These are phyloP conservation scores for Penicillium antarcticum DNA, from an alignment of 495 filamentous ascomycete species.

Conservation along the genomic window DNA sequence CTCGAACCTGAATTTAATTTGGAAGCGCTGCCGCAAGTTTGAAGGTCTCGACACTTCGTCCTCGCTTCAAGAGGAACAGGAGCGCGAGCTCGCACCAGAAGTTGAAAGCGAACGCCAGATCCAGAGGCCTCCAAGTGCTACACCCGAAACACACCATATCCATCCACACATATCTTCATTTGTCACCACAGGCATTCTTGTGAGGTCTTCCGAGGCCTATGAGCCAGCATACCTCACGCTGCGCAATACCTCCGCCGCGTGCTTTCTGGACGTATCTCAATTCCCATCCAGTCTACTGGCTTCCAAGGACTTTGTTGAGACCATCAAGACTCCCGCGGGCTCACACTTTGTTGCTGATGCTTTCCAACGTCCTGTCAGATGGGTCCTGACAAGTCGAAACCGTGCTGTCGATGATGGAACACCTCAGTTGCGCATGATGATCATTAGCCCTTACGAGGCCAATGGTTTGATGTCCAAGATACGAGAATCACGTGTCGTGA, in stretches of 20 bases:
- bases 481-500: conserved; percentile 23
- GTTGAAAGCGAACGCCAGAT: conserved; percentile 57
- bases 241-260: conserved; percentile 32
- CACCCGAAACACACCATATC: conserved; percentile 38
- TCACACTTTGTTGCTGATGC: conserved; percentile 33
- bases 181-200: conserved; percentile 25
- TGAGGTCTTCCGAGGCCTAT: too few relatives aligned
- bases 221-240: too few relatives aligned
- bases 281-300: conserved; percentile 47
- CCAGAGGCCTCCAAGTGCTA: conserved; percentile 38
- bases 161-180: conserved; percentile 45
- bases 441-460: conserved; percentile 65
- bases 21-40: conserved; percentile 45
- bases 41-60: conserved; percentile 25
- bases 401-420: too few relatives aligned
- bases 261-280: conserved; percentile 21
- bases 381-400: conserved; percentile 55
- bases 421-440: conserved; percentile 46
- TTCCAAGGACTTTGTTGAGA: conserved; percentile 55
- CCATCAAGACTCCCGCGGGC: conserved; percentile 26
- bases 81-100: conserved; percentile 64
- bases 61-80: conserved; percentile 64
- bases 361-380: conserved; percentile 57
- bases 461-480: conserved; percentile 51
- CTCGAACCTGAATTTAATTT: too few relatives aligned